A percentile compares a stretch with the other conserved stretches of the same genome.
phyloP scores from a whole-genome alignment of 495 filamentous ascomycete species.

The Aspergillus affinis region DNA sequence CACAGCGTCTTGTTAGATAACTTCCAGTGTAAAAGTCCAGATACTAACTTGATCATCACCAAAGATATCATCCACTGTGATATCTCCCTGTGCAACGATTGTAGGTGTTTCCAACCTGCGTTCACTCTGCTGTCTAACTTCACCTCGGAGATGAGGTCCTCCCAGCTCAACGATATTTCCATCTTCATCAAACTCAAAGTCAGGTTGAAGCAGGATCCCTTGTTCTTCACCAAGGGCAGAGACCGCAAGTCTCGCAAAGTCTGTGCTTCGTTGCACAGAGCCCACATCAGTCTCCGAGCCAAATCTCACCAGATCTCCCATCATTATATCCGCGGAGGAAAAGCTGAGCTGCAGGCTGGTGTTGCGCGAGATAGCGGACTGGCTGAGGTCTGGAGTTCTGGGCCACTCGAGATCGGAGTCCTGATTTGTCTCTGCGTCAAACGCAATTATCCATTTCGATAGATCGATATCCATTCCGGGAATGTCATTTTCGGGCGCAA shows the following conservation, averaged over 20 bases:
- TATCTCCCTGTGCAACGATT: slow-evolving; percentile 14
- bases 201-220: slow-evolving; percentile 57
- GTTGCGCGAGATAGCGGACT: slow-evolving; percentile 28
- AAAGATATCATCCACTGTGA: slow-evolving; percentile 12
- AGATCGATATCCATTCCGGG: slow-evolving; percentile 59
- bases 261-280: slow-evolving; percentile 25
- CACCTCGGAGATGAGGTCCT: slow-evolving; percentile 6
- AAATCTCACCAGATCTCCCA: slow-evolving; percentile 22
- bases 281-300: slow-evolving; percentile 22
- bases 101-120: slow-evolving; percentile 27
- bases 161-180: slow-evolving; percentile 55
- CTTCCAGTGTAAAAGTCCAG: slow-evolving; percentile 3
- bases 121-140: background rate
- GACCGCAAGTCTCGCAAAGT: slow-evolving; percentile 18
- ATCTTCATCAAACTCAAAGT: slow-evolving; percentile 64
- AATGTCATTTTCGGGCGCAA: slow-evolving; percentile 66
- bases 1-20: slow-evolving; percentile 1
- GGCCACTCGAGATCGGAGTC: slow-evolving; percentile 23
- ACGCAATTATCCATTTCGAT: slow-evolving; percentile 17
- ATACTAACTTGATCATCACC: slow-evolving; percentile 28
- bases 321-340: slow-evolving; percentile 27
- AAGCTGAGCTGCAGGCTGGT: slow-evolving; percentile 33
- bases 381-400: slow-evolving; percentile 32
- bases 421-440: slow-evolving; percentile 18
- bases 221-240: slow-evolving; percentile 42